Conservation (phyloP, 495 filamentous ascomycete species). For the Parmelia sp. region DNA sequence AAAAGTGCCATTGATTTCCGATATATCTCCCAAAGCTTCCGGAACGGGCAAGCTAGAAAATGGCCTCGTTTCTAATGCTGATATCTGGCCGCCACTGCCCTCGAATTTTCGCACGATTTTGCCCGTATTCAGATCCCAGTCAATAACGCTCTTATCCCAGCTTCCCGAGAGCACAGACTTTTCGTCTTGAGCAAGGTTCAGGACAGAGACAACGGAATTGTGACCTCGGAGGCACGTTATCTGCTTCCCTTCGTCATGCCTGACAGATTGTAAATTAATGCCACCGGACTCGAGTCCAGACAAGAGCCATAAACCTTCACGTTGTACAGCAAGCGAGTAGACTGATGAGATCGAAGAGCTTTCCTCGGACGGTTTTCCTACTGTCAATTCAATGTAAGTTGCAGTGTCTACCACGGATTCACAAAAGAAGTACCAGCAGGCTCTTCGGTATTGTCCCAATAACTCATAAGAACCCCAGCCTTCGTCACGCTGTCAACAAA, state of each 20-base stretch:
- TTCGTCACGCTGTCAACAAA: slow-evolving; percentile 97
- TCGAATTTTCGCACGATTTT: slow-evolving; percentile 66
- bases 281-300: slow-evolving; percentile 83
- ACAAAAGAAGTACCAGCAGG: slow-evolving; percentile 25
- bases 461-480: slow-evolving; percentile 84
- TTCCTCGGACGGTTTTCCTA: slow-evolving; percentile 39
- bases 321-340: slow-evolving; percentile 88
- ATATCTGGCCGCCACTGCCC: slow-evolving; percentile 76
- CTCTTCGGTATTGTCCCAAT: slow-evolving; percentile 85
- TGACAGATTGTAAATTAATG: slow-evolving; percentile 90
- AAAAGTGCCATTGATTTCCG: slow-evolving; percentile 58
- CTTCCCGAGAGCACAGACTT: slow-evolving; percentile 83
- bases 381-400: slow-evolving; percentile 24
- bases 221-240: slow-evolving; percentile 77
- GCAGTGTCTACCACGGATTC: background rate
- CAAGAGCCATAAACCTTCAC: slow-evolving; percentile 82
- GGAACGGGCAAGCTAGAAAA: slow-evolving; percentile 68
- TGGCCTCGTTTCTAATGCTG: slow-evolving; percentile 79
- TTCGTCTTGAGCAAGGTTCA: slow-evolving; percentile 78
- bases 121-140: slow-evolving; percentile 95
- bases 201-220: slow-evolving; percentile 83
- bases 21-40: slow-evolving; percentile 55
- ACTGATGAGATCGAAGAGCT: slow-evolving; percentile 68
- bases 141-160: slow-evolving; percentile 89
- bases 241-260: slow-evolving; percentile 88